A percentile compares a stretch with the other conserved stretches of the same genome.
phyloP scores from a whole-genome alignment of 1,139 yeast species.

The Candida sp. region DNA sequence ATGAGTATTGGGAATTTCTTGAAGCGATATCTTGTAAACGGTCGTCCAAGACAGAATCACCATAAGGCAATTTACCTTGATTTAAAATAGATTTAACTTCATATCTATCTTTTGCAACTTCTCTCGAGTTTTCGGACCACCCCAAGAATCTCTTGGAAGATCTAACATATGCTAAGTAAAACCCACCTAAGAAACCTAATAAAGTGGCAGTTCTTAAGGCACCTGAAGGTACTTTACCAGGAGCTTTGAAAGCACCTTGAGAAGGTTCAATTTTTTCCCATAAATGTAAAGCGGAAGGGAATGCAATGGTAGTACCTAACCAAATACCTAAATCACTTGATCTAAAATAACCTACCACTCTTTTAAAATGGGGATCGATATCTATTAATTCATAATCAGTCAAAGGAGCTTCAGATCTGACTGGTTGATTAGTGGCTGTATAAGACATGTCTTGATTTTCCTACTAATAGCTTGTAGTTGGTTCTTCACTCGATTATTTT shows the following conservation, averaged over 20 bases:
- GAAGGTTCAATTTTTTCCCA: slow-evolving; percentile 66
- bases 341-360: slow-evolving; percentile 75
- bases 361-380: slow-evolving; percentile 71
- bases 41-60: slow-evolving; percentile 56
- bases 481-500: neutral
- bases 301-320: slow-evolving; percentile 64
- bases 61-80: slow-evolving; percentile 65
- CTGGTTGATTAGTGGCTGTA: slow-evolving; percentile 37
- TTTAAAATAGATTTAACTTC: slow-evolving; percentile 70
- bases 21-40: slow-evolving; percentile 76
- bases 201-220: slow-evolving; percentile 58
- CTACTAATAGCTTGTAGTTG: no score
- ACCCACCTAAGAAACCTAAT: slow-evolving; percentile 71
- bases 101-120: slow-evolving; percentile 69
- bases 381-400: slow-evolving; percentile 60
- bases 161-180: slow-evolving; percentile 61
- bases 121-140: slow-evolving; percentile 68
- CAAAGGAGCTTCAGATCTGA: slow-evolving; percentile 41
- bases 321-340: slow-evolving; percentile 61
- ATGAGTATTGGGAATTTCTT: slow-evolving; percentile 77
- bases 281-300: slow-evolving; percentile 57
- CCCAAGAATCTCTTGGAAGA: slow-evolving; percentile 79
- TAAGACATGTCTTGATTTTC: slow-evolving; percentile 33
- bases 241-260: slow-evolving; percentile 56
- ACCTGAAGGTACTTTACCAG: slow-evolving; percentile 51